Base-by-base conservation (phyloP, 371 early-diverging fungal genomes). In the Actinomortierella ambigua region DNA sequence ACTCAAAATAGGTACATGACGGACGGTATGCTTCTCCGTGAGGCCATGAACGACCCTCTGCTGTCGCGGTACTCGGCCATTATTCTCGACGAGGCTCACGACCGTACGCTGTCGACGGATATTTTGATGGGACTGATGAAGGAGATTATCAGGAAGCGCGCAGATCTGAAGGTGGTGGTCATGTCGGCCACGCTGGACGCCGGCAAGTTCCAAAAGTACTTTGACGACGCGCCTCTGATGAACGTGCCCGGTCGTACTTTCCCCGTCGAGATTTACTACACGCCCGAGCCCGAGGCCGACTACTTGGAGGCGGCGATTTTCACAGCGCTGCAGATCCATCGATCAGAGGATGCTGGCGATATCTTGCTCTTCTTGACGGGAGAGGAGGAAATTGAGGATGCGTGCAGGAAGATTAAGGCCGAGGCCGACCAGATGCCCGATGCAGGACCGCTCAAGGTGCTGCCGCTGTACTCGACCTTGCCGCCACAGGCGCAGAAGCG, bases 71-170 rank as follows among this genome's bases (percentile, higher is more conserved):
- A 98, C 76, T 94, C 95, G 23, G 90, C 95, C 23, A 86, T 99
- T 48, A 89, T 96, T 73, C 85, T 99, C 47, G 99, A 99, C 75
- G 99, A 99, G 80, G 98, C 98, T 29, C 99, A 99, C 88, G 99
- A 99, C 84, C 90, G 97, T 71, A 95, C 93, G 29, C 67, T 94
- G n/a, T 84, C 86, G 63, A 98, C 98, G 13, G 99, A 99, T 81
- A 92, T 99, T 65, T 79, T 99, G 52, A 95, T 99, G 93, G 96
- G 97, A 17, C 79, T 97, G 51, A 78, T 97, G 65, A 96, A 96
- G 77, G 88, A 94, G 64, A 83, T 79, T 29, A 69, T 69, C 48
- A 73, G 69, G 57, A 84, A 91, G 69, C 84, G 97, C 23, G 59
- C 61, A 24, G 90, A 91, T 66, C 77, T 98, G 18, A 97, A 95